Base-by-base conservation (phyloP, 805 yeast genomes). In the Candida qinlingensis region DNA sequence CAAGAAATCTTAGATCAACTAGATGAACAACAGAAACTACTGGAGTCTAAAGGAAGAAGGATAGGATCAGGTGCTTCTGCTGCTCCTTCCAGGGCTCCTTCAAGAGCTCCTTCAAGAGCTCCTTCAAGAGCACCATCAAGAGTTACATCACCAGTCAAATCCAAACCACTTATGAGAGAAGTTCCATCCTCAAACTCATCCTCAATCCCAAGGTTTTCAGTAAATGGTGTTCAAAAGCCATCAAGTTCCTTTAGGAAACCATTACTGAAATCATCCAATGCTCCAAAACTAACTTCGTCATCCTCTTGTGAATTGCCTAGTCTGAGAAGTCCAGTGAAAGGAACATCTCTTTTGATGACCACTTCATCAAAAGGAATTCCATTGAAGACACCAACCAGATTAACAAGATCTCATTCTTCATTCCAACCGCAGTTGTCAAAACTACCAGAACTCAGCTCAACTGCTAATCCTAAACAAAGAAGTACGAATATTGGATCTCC, bases 1-100 rank as follows among this genome's bases (percentile, higher is more conserved):
- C 60, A 63, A 8, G 60, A 62, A 7, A 56, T 69, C 19, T 46
- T 49, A 34, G 46, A 50, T 31, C 67, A 66, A 41, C 66, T 70
- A 47, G 61, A 62, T 26, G 70, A 65, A 27, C 61, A 58, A 26
- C 52, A 49, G 34, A 50, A 42, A 30, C 48, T 42, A 3, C 41
- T 57, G 9, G 56, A 58, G 39, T 42, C 52, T 0, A 60, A 52
- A 40, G 63, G 62, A 25, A 54, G 58, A 51, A 51, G 55, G 40
- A 47, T 51, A 10, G 43, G 54, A 8, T 41, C 54, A 31, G 54
- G 49, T 34, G 51, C 39, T 3, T 56, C 56, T 4, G 48, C 55
- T 6, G 47, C 54, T 9, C 57, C 61, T 13, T 56, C 61, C 5
- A 52, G 57, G 26, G 50, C 50, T 1, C 30, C 55, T 7, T 54